Base-by-base conservation (phyloP, 306 rosid genomes). In the Sechiopsis laciniata region DNA sequence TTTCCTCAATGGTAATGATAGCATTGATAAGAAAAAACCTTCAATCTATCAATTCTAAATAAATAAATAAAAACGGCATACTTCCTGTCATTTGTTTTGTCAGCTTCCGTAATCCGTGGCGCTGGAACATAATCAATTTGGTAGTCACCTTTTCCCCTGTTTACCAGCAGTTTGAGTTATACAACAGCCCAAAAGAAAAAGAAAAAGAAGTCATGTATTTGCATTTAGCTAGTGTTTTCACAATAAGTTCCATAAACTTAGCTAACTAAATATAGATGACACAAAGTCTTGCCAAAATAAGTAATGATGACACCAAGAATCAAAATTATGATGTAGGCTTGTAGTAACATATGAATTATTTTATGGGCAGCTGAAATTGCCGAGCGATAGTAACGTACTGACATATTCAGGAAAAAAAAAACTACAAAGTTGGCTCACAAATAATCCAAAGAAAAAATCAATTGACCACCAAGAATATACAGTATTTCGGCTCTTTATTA, bases 111-210 rank as follows among this genome's bases (percentile, higher is more conserved):
- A 80, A 89, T 71, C 74, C 99, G 83, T 54, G 90, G 91, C 80
- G 97, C 99, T 46, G 99, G 97, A 79, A 76, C 87, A 81, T 86
- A 94, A 68, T 94, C 99, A 68, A 88, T 87, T 69, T 91, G 91
- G 83, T 89, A 94, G 64, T 94, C 99, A 55, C 98, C 96, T 77
- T 86, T 91, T 48, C 85, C 87, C 79, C 89, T 83, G 84, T 61
- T 61, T 56, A 74, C 69, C 65, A 45, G 35, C 76, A 78, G 65
- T 6, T 68, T 45, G 57, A 29, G 73, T 76, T 53, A 79, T n/a
- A 55, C 9, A 72, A 45, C 14, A 4, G 5, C 52, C 68, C 55
- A 22, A 74, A 74, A 40, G n/a, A 73, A 40, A 57, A n/a, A 45
- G 22, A 58, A 4, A 37, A 37, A 37, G 42, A 42, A 21, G 13